Evolutionary conservation across 2,329 filamentous ascomycete species (phyloP).

Genomic region (Exophiala viscosa): DNA sequence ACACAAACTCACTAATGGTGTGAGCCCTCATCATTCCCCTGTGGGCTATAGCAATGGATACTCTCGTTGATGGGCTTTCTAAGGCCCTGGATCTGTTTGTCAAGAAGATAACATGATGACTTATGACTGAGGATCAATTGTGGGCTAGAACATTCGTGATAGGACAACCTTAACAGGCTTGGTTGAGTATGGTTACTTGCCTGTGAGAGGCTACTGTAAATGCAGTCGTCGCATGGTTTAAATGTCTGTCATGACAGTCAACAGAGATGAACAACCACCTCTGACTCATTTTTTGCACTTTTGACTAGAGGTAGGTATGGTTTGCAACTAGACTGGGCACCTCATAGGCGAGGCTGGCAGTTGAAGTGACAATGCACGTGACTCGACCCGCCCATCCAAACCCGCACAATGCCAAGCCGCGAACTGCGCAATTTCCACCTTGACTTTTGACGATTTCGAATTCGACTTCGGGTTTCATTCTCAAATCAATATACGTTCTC

Average conservation of each 20-base stretch:
- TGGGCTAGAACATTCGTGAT: background rate
- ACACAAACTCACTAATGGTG: conserved; percentile 17
- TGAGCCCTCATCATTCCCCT: conserved; percentile 11
- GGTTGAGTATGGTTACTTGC: background rate
- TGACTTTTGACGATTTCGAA: background rate
- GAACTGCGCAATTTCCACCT: no score
- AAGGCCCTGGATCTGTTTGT: background rate
- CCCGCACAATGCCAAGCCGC: no score
- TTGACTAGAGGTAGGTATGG: no score
- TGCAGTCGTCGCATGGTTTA: background rate
- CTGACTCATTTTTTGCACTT: no score
- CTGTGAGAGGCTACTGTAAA: background rate
- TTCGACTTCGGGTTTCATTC: conserved; percentile 7
- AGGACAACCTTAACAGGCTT: background rate
- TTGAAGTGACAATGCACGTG: no score
- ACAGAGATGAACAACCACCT: no score
- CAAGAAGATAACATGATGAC: background rate
- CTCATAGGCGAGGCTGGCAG: no score
- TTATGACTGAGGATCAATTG: background rate
- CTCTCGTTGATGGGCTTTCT: conserved; percentile 8
- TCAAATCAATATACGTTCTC: conserved; percentile 25
- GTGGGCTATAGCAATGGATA: conserved; percentile 15
- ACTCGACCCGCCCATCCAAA: no score
- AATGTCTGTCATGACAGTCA: background rate
- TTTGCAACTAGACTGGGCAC: no score